Evolutionary conservation across 495 filamentous ascomycete genomes (phyloP), one percentile per base, ranked within the genome.

Genomic region (Tuber melanosporum): DNA sequence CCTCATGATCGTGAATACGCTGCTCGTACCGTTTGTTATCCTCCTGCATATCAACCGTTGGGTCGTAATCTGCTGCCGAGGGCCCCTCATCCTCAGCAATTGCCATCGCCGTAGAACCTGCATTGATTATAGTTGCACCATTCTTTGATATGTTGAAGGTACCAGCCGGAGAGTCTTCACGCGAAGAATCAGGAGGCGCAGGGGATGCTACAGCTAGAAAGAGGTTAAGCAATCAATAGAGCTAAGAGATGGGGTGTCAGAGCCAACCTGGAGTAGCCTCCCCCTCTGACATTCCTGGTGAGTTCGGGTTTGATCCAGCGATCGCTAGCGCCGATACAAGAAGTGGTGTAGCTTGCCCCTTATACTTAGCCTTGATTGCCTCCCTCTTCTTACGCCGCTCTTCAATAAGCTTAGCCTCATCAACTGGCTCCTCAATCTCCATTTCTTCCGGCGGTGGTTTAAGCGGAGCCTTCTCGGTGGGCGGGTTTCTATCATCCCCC

Each of bases 1-100:
- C 83, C 19, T 89, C 87, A 62, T 86, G 84, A 20, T 87, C 85
- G 75, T 90, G 87, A 15, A 73, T 77, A 73, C 90, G 88, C 72
- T 88, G 86, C 80, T 90, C 90, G 78, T 93, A 89, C 73, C 92
- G 89, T 72, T 90, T 86, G 78, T 90, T 88, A 82, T 98, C 95
- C 84, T 97, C 93, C 84, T 90, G 89, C 92, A 97, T 96, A 83
- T 99, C 95, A 81, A 89, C 85, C 6, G 92, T 97, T 0, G 95
- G 96, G 83, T 98, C 94, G 85, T 99, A 98, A 82, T 98, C 93
- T 80, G 95, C 95, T 72, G 95, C 95, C 52, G 95, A 98, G 66
- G 92, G 93, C 22, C 92, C 93, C 77, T 93, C 90, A 83, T 91
- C 89, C 71, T 91, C 91, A 76, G 85, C 85, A 77, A 82, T 85